A percentile compares a stretch with the other conserved stretches of the same genome.
phyloP scores from a whole-genome alignment of 2,329 filamentous ascomycete genomes.

The Clonostachys solani region DNA sequence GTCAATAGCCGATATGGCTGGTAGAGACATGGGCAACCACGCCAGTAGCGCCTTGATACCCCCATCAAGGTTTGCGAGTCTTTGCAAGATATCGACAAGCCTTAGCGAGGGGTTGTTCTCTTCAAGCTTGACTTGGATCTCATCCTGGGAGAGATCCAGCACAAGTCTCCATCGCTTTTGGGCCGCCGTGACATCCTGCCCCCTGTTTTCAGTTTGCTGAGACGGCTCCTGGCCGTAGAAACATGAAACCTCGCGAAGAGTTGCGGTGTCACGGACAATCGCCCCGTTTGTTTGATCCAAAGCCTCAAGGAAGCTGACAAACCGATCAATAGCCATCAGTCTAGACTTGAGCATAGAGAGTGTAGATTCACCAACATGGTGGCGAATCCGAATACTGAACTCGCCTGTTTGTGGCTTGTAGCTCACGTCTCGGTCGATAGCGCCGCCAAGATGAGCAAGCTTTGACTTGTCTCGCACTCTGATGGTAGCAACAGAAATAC shows the following conservation, averaged over 20 bases:
- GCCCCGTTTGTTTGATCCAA: constrained; percentile 52
- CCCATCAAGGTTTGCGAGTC: constrained; percentile 49
- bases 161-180: constrained; percentile 42
- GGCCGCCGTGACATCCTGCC: background rate
- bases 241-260: constrained; percentile 61
- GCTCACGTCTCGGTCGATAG: constrained; percentile 56
- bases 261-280: constrained; percentile 54
- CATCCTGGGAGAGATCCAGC: constrained; percentile 49
- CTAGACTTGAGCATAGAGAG: constrained; percentile 54
- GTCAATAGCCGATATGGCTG: constrained; percentile 58
- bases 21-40: constrained; percentile 57
- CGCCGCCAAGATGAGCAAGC: constrained; percentile 49
- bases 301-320: constrained; percentile 66
- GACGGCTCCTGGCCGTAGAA: constrained; percentile 47
- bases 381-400: constrained; percentile 58
- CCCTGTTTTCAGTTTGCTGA: constrained; percentile 2
- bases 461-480: constrained; percentile 47
- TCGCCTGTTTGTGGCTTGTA: constrained; percentile 57
- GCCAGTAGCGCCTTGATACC: constrained; percentile 48
- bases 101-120: constrained; percentile 64
- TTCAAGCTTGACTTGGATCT: constrained; percentile 56
- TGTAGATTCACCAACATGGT: constrained; percentile 53
- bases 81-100: constrained; percentile 53
- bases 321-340: constrained; percentile 62
- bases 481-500: constrained; percentile 49